These are phyloP conservation scores for Neltuma alba DNA, from an alignment of 306 rosid species.

Conservation along the genomic window DNA sequence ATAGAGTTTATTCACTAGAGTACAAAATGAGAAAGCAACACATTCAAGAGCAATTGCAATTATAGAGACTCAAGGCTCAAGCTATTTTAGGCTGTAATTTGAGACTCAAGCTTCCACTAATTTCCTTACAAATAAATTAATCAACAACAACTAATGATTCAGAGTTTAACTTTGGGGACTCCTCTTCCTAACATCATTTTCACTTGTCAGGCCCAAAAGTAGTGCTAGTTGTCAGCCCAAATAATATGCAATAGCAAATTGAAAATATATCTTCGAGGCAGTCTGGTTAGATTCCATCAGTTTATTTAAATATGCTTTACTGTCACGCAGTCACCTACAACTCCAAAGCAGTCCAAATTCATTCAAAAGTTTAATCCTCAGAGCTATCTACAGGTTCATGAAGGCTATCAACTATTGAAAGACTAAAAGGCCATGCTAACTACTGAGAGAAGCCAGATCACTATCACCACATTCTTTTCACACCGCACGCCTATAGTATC, in stretches of 20 bases:
- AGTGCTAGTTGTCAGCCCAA: background rate
- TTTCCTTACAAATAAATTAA: background rate
- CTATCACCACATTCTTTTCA: background rate
- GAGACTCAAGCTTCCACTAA: background rate
- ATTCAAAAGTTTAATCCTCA: slow-evolving; percentile 18
- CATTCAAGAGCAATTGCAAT: background rate
- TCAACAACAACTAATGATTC: background rate
- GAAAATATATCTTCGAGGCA: background rate
- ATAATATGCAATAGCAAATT: background rate
- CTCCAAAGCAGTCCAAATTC: background rate
- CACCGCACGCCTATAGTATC: background rate
- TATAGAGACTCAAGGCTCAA: background rate
- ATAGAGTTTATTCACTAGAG: background rate
- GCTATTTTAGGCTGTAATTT: background rate
- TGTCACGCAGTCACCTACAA: background rate
- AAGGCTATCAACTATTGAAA: slow-evolving; percentile 7
- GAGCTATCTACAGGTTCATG: background rate
- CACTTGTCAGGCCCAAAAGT: background rate
- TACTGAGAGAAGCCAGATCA: background rate
- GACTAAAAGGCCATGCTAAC: background rate
- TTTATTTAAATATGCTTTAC: background rate
- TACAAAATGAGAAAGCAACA: background rate
- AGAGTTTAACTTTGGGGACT: background rate
- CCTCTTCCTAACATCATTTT: background rate
- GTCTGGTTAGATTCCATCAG: background rate